Evolutionary conservation across 192 early-diverging fungal species (phyloP), one percentile per base, ranked within the genome.

Genomic region (Funneliformis geosporum): DNA sequence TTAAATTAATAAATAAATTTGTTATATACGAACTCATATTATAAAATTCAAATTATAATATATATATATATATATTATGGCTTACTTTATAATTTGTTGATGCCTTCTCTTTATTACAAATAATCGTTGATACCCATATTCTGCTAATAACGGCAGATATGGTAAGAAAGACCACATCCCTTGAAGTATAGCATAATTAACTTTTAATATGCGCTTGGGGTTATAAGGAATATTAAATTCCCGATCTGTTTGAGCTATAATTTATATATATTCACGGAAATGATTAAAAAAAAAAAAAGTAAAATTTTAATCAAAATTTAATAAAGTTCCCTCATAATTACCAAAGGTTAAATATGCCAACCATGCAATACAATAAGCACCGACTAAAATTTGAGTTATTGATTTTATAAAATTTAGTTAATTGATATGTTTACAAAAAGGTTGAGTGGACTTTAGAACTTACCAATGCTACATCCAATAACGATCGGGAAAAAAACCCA

Each of bases 141-240:
- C 76, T 0, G 75, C 43, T 62, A 83, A 80, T 18, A 87, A 77
- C 11, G 86, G 86, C 2, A 83, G 28, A 42, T 80, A 64, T 2
- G 25, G 42, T 16, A 85, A 16, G 61, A 62, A 80, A 44, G 79
- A 55, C 28, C 78, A 75, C 11, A 85, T 8, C 43, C 73, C 2
- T 28, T 70, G 74, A 2, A 83, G 43, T 12, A 77, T 8, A 25
- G 61, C 65, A 23, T 80, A 77, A 67, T 87, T 85, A 28, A 87
- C 76, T 77, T 87, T 85, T 10, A 85, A 50, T 21, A 87, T 73
- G 40, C 82, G 77, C 21, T 67, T 59, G 1, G 86, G 86, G 23
- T 81, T 82, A 39, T 79, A 82, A 4, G 86, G 86, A 11, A 87
- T 55, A 66, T 83, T 81, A 72, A 85, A 83, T 60, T 50, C 7